Conservation (phyloP, 2,329 filamentous ascomycete genomes). For the Clarireedia hainanense region DNA sequence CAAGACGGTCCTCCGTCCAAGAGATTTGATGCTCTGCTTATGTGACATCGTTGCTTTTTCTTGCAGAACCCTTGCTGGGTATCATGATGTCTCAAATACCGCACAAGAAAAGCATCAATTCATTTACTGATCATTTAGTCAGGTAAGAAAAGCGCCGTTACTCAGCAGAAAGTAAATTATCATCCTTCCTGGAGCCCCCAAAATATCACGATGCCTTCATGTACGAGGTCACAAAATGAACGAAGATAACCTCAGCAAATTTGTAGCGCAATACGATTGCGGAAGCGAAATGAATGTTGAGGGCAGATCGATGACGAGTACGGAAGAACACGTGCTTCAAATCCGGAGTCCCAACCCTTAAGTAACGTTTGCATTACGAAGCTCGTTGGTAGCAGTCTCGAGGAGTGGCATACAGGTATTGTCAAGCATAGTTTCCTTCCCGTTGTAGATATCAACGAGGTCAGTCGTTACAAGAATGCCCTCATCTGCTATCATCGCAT, state of each 20-base stretch:
- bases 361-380: neutral
- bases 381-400: neutral
- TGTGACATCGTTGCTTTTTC: neutral
- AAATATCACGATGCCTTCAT: neutral
- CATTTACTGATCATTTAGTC: constrained; percentile 2
- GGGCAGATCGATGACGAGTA: neutral
- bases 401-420: neutral
- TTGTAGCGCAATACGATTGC: neutral
- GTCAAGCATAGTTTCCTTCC: constrained; percentile 2
- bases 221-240: neutral
- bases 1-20: neutral
- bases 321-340: neutral
- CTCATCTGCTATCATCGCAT: neutral
- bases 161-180: neutral
- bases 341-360: neutral
- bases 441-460: constrained; percentile 6
- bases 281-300: neutral
- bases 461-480: neutral
- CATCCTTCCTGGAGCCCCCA: neutral
- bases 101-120: constrained; percentile 1
- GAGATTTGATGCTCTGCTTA: neutral
- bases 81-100: constrained; percentile 6
- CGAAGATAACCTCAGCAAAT: neutral
- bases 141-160: neutral
- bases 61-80: neutral